phyloP scores from a whole-genome alignment of 2,329 filamentous ascomycete genomes.

The Cladosporium sp. region DNA sequence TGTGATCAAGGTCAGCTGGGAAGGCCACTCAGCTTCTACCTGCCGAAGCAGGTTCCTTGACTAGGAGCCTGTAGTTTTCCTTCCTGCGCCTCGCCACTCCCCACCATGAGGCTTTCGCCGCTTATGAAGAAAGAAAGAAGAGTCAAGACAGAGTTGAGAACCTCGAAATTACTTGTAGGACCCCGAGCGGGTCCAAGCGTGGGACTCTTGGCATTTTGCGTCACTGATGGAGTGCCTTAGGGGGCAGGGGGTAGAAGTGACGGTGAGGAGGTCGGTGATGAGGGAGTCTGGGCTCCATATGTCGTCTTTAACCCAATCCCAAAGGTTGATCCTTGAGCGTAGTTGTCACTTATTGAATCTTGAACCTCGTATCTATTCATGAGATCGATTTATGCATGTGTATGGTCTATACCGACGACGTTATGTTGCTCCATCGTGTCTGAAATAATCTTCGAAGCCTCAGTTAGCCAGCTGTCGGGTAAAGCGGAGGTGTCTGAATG shows the following conservation, averaged over 20 bases:
- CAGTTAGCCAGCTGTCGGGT: not conserved
- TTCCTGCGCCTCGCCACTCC: not conserved
- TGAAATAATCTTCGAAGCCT: not conserved
- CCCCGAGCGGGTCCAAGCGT: too few species aligned
- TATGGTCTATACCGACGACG: not conserved
- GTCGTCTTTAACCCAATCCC: not conserved
- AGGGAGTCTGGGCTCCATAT: not conserved
- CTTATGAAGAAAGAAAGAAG: not conserved
- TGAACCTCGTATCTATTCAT: rapidly evolving
- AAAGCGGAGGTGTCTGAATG: not conserved
- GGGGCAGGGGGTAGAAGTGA: not conserved
- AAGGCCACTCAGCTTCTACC: not conserved
- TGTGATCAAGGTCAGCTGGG: not conserved
- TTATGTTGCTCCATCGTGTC: not conserved
- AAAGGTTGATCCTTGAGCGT: not conserved
- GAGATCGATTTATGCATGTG: not conserved
- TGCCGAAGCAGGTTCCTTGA: too few species aligned
- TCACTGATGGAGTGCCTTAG: not conserved
- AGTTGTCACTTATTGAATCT: not conserved
- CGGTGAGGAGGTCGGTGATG: not conserved
- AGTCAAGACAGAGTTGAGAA: not conserved
- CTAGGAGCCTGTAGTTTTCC: not conserved
- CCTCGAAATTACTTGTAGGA: too few species aligned
- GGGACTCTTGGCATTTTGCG: not conserved
- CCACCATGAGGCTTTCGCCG: too few species aligned